These are phyloP conservation scores for Populus euphratica DNA, from an alignment of 345 rosid species.

Conservation along the genomic window DNA sequence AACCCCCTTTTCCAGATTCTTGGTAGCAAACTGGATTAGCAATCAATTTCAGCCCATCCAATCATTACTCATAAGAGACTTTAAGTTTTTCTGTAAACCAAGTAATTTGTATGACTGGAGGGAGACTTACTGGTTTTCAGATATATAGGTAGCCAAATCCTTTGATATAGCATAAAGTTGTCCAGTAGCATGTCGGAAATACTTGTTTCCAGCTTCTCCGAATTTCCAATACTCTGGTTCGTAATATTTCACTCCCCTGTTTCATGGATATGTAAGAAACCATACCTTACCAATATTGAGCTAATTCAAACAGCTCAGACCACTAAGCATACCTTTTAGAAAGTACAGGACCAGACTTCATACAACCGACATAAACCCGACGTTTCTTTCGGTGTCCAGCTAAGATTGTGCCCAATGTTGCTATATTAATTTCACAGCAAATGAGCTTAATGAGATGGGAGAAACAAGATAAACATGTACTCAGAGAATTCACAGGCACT, in stretches of 20 bases:
- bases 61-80: neutral
- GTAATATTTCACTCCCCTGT: slow-evolving; percentile 77
- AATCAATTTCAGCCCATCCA: neutral
- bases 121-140: slow-evolving; percentile 57
- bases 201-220: slow-evolving; percentile 66
- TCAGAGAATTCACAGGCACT: neutral
- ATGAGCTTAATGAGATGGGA: neutral
- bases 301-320: neutral
- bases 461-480: neutral
- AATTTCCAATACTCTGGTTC: slow-evolving; percentile 95
- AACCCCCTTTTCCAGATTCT: neutral
- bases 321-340: slow-evolving; percentile 53
- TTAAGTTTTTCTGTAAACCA: neutral
- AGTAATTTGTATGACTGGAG: neutral
- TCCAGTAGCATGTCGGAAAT: slow-evolving; percentile 89
- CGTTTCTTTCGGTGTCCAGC: slow-evolving; percentile 47
- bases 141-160: slow-evolving; percentile 74
- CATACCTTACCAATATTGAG: neutral
- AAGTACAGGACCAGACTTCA: slow-evolving; percentile 96
- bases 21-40: neutral
- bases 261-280: slow-evolving; percentile 10
- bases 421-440: slow-evolving; percentile 31
- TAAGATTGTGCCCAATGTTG: slow-evolving; percentile 55
- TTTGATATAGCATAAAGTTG: slow-evolving; percentile 86
- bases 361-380: slow-evolving; percentile 78